Percentiles rank a stretch among this genome's conserved stretches.
phyloP scores from a whole-genome alignment of 305 asterid genomes.

The Stenogyne calaminthoides region DNA sequence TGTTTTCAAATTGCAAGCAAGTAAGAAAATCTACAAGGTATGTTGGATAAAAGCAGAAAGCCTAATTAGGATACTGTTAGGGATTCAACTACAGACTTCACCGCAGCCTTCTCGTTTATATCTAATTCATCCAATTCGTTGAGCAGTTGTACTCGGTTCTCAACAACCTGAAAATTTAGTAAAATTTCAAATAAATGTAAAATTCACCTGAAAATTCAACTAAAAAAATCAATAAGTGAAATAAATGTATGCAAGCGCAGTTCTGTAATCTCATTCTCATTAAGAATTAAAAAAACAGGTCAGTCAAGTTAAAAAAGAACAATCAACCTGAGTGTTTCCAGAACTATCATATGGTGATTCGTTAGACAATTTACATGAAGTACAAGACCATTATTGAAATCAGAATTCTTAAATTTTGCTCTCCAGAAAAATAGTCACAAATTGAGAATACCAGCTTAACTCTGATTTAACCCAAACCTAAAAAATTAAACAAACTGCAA shows the following conservation, averaged over 20 bases:
- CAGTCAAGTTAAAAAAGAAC: constrained; percentile 6
- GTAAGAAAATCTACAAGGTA: constrained; percentile 1
- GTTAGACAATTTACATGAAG: constrained; percentile 1
- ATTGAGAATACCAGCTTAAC: neutral
- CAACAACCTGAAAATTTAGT: constrained; percentile 69
- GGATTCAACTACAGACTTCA: constrained; percentile 53
- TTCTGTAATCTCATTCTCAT: neutral
- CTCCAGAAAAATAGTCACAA: neutral
- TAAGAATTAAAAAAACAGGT: neutral
- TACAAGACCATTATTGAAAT: neutral
- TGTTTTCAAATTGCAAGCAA: neutral
- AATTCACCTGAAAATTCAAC: neutral
- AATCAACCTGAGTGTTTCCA: neutral
- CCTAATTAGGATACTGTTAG: constrained; percentile 66
- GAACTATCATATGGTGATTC: neutral
- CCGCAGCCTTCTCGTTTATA: constrained; percentile 52
- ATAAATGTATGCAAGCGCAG: neutral
- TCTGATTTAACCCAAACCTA: constrained; percentile 16
- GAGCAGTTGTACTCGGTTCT: constrained; percentile 74
- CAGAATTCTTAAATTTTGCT: neutral
- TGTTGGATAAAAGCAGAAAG: constrained; percentile 3
- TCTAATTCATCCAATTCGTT: constrained; percentile 58
- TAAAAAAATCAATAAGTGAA: too few relatives aligned
- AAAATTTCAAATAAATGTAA: constrained; percentile 2
- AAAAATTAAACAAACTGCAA: constrained; percentile 8